Percentiles rank a stretch among this genome's conserved stretches.
Evolutionary conservation across 345 rosid genomes (phyloP).

Genomic region (Dimocarpus longan): DNA sequence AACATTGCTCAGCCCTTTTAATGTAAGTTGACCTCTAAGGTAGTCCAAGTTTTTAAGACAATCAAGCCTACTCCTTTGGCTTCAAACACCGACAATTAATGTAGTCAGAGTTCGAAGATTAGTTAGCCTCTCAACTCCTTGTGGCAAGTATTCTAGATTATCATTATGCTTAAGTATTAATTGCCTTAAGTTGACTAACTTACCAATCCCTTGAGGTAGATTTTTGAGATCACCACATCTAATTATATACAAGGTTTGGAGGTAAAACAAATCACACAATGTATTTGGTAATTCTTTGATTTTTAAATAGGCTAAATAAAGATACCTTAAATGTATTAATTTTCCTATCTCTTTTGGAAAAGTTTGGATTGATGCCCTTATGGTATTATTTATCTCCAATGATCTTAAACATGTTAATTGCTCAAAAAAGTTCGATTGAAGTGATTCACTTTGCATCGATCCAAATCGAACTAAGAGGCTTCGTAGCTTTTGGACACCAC

Average conservation of each 20-base stretch:
- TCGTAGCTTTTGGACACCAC: background rate
- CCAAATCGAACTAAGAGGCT: background rate
- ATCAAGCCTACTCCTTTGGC: background rate
- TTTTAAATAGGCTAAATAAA: accelerated
- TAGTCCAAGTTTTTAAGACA: background rate
- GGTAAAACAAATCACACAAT: background rate
- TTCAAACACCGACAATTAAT: background rate
- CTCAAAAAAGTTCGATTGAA: background rate
- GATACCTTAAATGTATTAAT: background rate
- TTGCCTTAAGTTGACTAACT: background rate
- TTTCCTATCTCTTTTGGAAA: background rate
- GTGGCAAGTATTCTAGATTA: background rate
- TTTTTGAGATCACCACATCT: background rate
- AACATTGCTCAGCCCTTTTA: background rate
- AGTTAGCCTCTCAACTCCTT: background rate
- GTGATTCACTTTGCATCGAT: no score
- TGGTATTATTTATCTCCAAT: background rate
- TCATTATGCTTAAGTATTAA: background rate
- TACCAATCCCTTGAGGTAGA: background rate
- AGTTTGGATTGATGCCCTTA: no score
- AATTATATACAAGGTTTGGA: background rate
- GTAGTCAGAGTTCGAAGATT: background rate
- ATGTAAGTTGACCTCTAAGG: background rate
- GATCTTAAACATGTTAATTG: background rate
- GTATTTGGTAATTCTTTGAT: background rate